Base-by-base conservation (phyloP, 768 basidiomycete species). In the Phanerochaete sordida region DNA sequence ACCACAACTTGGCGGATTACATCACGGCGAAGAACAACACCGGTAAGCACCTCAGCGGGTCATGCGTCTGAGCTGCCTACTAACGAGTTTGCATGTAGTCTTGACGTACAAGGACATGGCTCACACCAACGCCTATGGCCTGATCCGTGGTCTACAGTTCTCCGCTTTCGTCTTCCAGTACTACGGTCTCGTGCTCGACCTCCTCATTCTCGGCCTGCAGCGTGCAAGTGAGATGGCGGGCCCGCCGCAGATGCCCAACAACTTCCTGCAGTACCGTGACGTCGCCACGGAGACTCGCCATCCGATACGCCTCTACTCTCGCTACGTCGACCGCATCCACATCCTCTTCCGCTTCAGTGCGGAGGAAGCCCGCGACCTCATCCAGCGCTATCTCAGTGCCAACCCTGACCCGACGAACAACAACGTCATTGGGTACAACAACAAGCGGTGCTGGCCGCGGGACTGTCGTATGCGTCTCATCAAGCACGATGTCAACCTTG, bases 11-110 rank as follows among this genome's bases (percentile, higher is more conserved):
- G 78, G 97, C 97, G 23, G 96, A 98, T 69, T 99, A 99, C 73
- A 98, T 98, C 70, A 99, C 97, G 3, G 91, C 95, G 21, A 98
- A 98, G 85, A 98, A 98, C 79, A 98, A 98, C 74, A 95, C 92
- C 0, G 83, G 84, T 82, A 16, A 19, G 39, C 19, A 57, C 50
- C 78, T 64, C 24, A 9, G 43, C 13, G 13, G 19, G 43, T 37
- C 16, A 51, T 33, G n/a, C 1, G 30, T 23, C 16, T n/a, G 23
- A 33, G 9, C 59, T 51, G 45, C 26, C 39, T 37, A 30, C 8
- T n/a, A n/a, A n/a, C n/a, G n/a, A n/a, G n/a, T n/a, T 19, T 60
- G 59, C 15, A 56, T 12, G 62, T 47, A 78, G 90, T 91, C 7
- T 73, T 95, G 68, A 96, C 94, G 0, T 96, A 95, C 79, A 96